Evolutionary conservation across 2,329 filamentous ascomycete genomes (phyloP).

Genomic region (Chaetomium sp.): DNA sequence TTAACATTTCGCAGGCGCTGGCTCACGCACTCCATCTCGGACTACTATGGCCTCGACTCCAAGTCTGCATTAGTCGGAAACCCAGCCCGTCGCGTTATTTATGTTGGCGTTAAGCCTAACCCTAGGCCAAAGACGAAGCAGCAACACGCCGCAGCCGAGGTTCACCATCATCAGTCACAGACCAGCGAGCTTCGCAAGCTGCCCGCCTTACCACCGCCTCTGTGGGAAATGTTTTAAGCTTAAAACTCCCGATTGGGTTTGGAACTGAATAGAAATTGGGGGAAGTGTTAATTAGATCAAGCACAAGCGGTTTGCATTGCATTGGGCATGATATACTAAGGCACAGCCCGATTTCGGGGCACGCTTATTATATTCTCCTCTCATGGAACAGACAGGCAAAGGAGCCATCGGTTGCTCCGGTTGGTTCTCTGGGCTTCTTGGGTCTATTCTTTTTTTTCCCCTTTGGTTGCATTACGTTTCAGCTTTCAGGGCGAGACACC

Average conservation of each 20-base stretch:
- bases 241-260: neutral
- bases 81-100: constrained; percentile 70
- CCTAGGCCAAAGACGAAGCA: constrained; percentile 11
- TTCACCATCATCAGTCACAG: neutral
- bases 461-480: too few relatives aligned
- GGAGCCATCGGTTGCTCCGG: too few relatives aligned
- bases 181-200: constrained; percentile 20
- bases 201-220: constrained; percentile 36
- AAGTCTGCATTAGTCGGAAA: constrained; percentile 69
- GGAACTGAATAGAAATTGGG: neutral
- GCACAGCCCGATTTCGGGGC: neutral
- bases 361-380: too few relatives aligned
- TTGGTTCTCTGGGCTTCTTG: too few relatives aligned
- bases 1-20: constrained; percentile 57
- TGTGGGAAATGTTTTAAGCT: constrained; percentile 51
- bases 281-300: neutral
- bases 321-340: neutral
- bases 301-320: neutral
- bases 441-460: too few relatives aligned
- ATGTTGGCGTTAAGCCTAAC: constrained; percentile 63
- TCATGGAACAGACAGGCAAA: too few relatives aligned
- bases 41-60: constrained; percentile 84
- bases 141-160: too few relatives aligned
- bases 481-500: too few relatives aligned
- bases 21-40: constrained; percentile 86